Evolutionary conservation across 1,139 yeast genomes (phyloP), one percentile per base, ranked within the genome.

Genomic region (Geotrichum siamense): DNA sequence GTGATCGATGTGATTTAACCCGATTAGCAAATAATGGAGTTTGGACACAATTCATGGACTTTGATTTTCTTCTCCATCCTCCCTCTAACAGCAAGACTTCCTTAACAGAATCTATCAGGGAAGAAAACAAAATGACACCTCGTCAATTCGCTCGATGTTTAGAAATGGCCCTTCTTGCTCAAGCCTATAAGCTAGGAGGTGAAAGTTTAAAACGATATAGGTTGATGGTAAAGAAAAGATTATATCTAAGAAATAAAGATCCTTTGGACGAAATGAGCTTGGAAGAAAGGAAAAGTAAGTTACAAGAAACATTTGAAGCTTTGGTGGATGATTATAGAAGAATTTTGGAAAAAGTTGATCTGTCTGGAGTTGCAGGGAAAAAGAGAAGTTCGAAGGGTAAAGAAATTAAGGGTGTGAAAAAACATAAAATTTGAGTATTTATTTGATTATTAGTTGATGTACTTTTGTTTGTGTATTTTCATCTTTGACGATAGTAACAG

Each of bases 1-100:
- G 98, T 51, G 97, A 91, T 61, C 69, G 91, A 27, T 74, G 80
- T 48, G 98, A 91, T 59, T 69, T 91, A 53, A 64, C 68, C 38
- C 65, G 83, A 51, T 64, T 87, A 33, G 61, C 49, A 50, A 55
- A 38, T 45, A 52, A 21, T 59, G 69, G 39, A 39, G 62, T 51
- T 53, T 71, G 51, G 53, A 51, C 53, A 10, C 53, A 54, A 12
- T 33, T 33, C n/a, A 4, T 10, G n/a, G 34, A 31, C 8, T 4
- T 27, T 17, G 33, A 21, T 10, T 26, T 36, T 9, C n/a, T n/a
- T n/a, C n/a, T n/a, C n/a, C n/a, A n/a, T n/a, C n/a, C n/a, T n/a
- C n/a, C n/a, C n/a, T n/a, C n/a, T n/a, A n/a, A n/a, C n/a, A n/a
- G n/a, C n/a, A 27, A 17, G 28, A 30, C 25, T 5, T 64, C 61